Conservation (phyloP, 2,329 filamentous ascomycete genomes). For the Tolypocladium guangdongense region DNA sequence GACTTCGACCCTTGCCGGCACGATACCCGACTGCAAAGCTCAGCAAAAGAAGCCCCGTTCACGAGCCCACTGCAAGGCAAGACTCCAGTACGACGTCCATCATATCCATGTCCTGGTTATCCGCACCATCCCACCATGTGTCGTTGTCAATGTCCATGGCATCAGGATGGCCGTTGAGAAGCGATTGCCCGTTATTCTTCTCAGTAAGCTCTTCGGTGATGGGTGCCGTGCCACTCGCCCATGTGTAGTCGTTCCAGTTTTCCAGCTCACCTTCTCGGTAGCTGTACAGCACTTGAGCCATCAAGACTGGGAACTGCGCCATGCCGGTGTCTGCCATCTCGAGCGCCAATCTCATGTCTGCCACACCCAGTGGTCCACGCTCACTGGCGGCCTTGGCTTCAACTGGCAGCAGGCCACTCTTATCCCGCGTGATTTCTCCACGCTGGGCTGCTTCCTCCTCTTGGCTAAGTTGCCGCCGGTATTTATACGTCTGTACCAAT, state of each 20-base stretch:
- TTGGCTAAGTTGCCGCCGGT: conserved; percentile 59
- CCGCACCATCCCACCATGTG: conserved; percentile 52
- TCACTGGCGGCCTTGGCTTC: conserved; percentile 68
- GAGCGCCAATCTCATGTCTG: conserved; percentile 66
- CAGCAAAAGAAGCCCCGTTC: background rate
- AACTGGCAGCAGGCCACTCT: conserved; percentile 66
- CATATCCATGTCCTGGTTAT: conserved; percentile 35
- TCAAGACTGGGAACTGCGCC: conserved; percentile 65
- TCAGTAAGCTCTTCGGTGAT: conserved; percentile 15
- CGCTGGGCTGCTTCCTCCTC: conserved; percentile 65
- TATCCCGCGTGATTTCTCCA: conserved; percentile 66
- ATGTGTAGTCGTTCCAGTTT: conserved; percentile 50
- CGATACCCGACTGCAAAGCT: background rate
- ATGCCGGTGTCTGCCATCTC: conserved; percentile 67
- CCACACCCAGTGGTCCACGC: conserved; percentile 61
- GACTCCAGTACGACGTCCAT: conserved; percentile 48
- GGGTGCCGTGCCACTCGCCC: conserved; percentile 28
- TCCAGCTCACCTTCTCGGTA: conserved; percentile 71
- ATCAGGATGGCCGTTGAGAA: conserved; percentile 40
- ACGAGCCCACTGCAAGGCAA: conserved; percentile 36
- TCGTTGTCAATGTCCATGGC: conserved; percentile 51
- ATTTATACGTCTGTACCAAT: conserved; percentile 72
- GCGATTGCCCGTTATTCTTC: conserved; percentile 12
- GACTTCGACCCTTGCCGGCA: background rate
- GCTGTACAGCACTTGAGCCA: conserved; percentile 56